Evolutionary conservation across 768 basidiomycete genomes (phyloP), one percentile per base, ranked within the genome.

Genomic region (Phaeotremella skinneri): DNA sequence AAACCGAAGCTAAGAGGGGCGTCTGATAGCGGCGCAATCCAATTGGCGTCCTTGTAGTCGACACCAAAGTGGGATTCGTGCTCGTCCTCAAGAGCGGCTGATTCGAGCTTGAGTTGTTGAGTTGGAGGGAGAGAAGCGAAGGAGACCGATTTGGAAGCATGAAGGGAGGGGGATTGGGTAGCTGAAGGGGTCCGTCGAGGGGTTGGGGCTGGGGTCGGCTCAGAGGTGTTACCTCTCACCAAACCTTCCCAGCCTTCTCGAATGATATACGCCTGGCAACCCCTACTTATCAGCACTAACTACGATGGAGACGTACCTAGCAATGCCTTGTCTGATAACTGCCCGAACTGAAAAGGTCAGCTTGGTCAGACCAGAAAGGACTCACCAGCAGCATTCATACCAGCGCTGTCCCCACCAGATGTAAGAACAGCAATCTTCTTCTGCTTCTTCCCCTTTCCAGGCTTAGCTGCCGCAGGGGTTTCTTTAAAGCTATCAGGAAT

Each of bases 211-310:
- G 64, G 67, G 31, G 75, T 64, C 3, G 65, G 63, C 16, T 67
- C 70, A 26, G 82, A 80, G 2, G 79, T 74, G 77, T 93, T 98
- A n/a, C 96, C 96, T 57, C 88, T 84, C 11, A 99, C 93, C 59
- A 98, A 86, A 23, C 96, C 96, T 75, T 98, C 93, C 80, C 97
- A 99, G 37, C 96, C 96, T 79, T 99, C 96, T 34, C 96, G 89
- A 59, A 99, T 90, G 62, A 98, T 86, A 82, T 86, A 99, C 14
- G 89, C 87, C 76, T 98, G 90, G 77, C 92, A 98, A 32, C 91
- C 93, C 79, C 96, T 94, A 70, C 6, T 53, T 2, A 30, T 21
- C 7, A 56, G 41, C 32, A 32, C 50, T 27, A 42, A 54, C 41
- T 49, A 31, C 39, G 39, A 1, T 13, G 55, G 37, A 27, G 47